Percentiles rank a stretch among this genome's conserved stretches.
Evolutionary conservation across 2,329 filamentous ascomycete species (phyloP).

Genomic region (Epichloe coenophiala): DNA sequence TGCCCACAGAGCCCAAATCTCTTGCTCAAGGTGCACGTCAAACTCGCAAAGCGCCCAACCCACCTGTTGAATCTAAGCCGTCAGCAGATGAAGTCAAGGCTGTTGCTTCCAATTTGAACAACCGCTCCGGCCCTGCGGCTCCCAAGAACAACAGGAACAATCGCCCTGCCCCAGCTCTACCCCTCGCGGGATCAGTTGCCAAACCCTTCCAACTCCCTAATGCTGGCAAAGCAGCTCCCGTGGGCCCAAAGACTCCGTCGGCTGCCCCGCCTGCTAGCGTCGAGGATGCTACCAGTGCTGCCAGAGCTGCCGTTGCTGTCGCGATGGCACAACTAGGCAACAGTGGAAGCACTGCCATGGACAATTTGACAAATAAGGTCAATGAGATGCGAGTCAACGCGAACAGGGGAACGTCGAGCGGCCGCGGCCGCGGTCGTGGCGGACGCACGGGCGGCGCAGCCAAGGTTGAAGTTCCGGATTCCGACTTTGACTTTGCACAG

Average conservation of each 20-base stretch:
- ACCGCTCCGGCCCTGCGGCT: slow-evolving; percentile 23
- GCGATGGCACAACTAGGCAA: slow-evolving; percentile 60
- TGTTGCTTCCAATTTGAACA: slow-evolving; percentile 28
- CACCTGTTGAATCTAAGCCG: slow-evolving; percentile 56
- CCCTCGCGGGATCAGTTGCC: slow-evolving; percentile 36
- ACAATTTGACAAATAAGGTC: slow-evolving; percentile 62
- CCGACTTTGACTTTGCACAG: slow-evolving; percentile 80
- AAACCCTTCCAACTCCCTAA: slow-evolving; percentile 25
- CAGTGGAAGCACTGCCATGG: slow-evolving; percentile 37
- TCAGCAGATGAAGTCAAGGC: slow-evolving; percentile 32
- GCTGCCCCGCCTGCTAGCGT: slow-evolving; percentile 27
- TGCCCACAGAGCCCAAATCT: slow-evolving; percentile 39
- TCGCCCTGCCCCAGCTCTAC: slow-evolving; percentile 53
- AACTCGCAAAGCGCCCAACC: slow-evolving; percentile 41
- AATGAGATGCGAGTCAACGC: slow-evolving; percentile 63
- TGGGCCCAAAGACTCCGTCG: slow-evolving; percentile 23
- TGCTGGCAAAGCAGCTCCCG: slow-evolving; percentile 13
- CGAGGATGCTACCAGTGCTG: slow-evolving; percentile 58
- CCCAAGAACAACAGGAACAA: slow-evolving; percentile 20
- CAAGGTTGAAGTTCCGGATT: slow-evolving; percentile 78
- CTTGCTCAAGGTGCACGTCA: slow-evolving; percentile 32
- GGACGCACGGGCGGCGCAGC: slow-evolving; percentile 28
- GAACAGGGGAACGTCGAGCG: slow-evolving; percentile 31
- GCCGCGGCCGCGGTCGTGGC: slow-evolving; percentile 37
- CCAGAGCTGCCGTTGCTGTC: slow-evolving; percentile 63